phyloP scores from a whole-genome alignment of 768 basidiomycete genomes.

The Tylopilus rubrobrunneus region DNA sequence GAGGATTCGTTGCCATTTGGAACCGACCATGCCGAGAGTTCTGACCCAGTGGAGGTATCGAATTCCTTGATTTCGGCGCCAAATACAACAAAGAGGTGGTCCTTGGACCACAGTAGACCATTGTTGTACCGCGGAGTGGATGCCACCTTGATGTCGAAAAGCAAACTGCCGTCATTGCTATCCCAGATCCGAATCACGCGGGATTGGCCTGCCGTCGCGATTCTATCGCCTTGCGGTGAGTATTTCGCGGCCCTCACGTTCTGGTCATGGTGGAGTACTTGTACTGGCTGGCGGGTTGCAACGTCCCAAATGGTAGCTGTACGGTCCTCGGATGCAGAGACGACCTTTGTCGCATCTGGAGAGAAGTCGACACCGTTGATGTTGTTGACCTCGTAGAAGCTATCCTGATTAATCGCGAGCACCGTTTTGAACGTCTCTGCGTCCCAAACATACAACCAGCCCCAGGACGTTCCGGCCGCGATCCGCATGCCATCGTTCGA shows the following conservation, averaged over 20 bases:
- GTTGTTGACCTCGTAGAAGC: too few species aligned
- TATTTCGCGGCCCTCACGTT: too few species aligned
- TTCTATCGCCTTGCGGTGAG: not conserved
- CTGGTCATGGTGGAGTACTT: too few species aligned
- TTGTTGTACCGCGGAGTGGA: not conserved
- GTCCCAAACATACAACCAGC: not conserved
- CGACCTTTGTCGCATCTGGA: not conserved
- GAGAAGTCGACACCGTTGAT: not conserved
- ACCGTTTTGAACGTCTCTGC: not conserved
- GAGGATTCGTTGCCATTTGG: not conserved
- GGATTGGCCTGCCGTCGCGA: not conserved
- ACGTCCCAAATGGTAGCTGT: not conserved
- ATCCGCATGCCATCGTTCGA: not conserved
- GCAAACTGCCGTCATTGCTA: not conserved
- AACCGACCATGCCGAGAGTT: too few species aligned
- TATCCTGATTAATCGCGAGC: too few species aligned
- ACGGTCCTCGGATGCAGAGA: not conserved
- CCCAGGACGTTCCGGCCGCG: not conserved
- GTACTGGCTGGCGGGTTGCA: not conserved
- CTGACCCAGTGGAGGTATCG: not conserved
- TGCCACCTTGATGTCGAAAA: not conserved
- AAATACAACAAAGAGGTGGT: not conserved
- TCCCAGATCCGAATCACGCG: not conserved
- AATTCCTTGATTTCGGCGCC: not conserved
- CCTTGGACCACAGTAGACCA: not conserved